Evolutionary conservation across 1,284 basidiomycete genomes (phyloP), one percentile per base, ranked within the genome.

Genomic region (Tilletia caries): DNA sequence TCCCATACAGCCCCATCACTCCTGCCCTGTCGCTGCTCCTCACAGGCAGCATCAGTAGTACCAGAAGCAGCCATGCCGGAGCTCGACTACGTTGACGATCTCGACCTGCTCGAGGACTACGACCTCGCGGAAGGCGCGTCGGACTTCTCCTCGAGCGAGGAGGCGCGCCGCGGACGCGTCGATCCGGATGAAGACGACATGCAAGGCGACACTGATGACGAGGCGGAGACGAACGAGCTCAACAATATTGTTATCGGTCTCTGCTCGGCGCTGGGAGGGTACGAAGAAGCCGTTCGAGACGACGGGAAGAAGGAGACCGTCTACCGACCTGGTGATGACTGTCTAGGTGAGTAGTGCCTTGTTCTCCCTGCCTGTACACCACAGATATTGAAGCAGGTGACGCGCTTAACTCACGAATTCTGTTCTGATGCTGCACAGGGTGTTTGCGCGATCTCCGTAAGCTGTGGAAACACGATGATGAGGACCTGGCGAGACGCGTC

Each of bases 381-480:
- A 41, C 37, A 10, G 37, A 2, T 15, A n/a, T 41, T 10, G 10
- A 41, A 10, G 37, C 10, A 41, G 10, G 15, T 41, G 37, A 2
- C 37, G 37, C 54, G 13, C 23, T 48, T 68, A n/a, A 65, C 27
- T 20, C 12, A 6, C 1, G 6, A 23, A 20, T 27, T 27, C 52
- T 6, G 18, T 32, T n/a, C 29, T 27, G 37, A 41, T 15, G 2
- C 15, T 41, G 37, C 20, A n/a, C 65, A 29, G 75, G 76, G 29
- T 79, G 80, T 32, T 67, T 83, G 46, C 72, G 82, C 15, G 80
- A 81, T 64, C 70, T 82, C 2, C 76, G 80, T 8, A 78, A 75
- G 58, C 74, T 83, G 4, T 82, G 79, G 79, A 75, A 77, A 46
- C 71, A 79, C 44, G 80, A 82, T 70, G 80, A 80, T 60, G 75